Percentiles rank a stretch among this genome's conserved stretches.
Conservation (phyloP, 2,329 filamentous ascomycete species). For the Xylariaceae sp. region DNA sequence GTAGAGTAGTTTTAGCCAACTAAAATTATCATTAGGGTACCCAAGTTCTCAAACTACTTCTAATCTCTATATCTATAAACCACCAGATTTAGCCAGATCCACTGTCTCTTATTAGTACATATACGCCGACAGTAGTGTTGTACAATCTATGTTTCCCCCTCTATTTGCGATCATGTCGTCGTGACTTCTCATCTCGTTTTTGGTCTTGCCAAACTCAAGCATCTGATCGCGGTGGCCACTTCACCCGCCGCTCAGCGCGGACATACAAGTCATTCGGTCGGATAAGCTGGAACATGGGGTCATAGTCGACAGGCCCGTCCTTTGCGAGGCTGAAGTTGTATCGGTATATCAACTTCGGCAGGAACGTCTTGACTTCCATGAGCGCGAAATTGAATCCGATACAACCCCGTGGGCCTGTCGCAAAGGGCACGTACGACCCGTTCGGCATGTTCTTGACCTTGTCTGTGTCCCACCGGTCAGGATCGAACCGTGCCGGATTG, state of each 20-base stretch:
- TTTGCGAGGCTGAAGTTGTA: constrained; percentile 52
- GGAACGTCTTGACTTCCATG: constrained; percentile 55
- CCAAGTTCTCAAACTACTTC: too few species aligned
- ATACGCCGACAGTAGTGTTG: too few species aligned
- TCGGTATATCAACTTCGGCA: constrained; percentile 55
- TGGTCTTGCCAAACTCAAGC: constrained; percentile 1
- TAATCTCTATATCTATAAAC: too few species aligned
- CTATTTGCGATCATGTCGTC: too few species aligned
- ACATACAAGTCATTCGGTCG: constrained; percentile 53
- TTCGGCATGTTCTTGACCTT: constrained; percentile 47
- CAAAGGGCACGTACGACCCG: constrained; percentile 56
- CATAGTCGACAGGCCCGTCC: constrained; percentile 51
- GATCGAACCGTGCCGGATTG: constrained; percentile 54
- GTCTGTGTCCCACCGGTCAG: constrained; percentile 56
- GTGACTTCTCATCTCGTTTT: too few species aligned
- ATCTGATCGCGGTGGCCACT: constrained; percentile 39
- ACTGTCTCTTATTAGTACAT: too few species aligned
- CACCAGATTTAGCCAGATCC: too few species aligned
- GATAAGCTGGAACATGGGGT: constrained; percentile 57
- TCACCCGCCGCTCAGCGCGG: constrained; percentile 43
- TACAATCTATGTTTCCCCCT: too few species aligned
- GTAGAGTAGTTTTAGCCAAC: too few species aligned
- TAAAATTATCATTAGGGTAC: too few species aligned
- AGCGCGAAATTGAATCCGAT: constrained; percentile 64
- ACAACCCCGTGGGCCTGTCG: constrained; percentile 52